A percentile compares a stretch with the other conserved stretches of the same genome.
phyloP scores from a whole-genome alignment of 257 asterid genomes.

The Ilex asprella region DNA sequence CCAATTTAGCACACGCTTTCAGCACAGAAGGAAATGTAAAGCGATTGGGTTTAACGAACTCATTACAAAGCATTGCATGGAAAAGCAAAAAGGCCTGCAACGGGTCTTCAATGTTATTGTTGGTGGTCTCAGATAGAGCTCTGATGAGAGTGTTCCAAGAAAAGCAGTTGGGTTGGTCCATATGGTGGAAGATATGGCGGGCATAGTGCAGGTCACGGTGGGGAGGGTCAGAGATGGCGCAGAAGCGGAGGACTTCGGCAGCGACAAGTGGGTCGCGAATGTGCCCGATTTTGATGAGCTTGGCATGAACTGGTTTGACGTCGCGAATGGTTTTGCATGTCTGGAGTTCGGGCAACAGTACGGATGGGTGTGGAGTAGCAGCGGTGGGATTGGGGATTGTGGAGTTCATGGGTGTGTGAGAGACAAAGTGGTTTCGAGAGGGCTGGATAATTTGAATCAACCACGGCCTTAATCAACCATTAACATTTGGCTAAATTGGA shows the following conservation, averaged over 20 bases:
- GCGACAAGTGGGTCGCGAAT: background rate
- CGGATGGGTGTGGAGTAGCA: background rate
- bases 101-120: background rate
- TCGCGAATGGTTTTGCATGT: background rate
- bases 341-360: background rate
- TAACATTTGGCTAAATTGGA: too few relatives aligned
- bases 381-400: background rate
- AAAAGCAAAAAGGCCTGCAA: background rate
- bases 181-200: too few relatives aligned
- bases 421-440: too few relatives aligned
- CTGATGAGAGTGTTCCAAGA: background rate
- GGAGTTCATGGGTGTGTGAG: background rate
- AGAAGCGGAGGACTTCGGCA: background rate
- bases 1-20: background rate
- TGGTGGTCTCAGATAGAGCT: background rate
- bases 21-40: background rate
- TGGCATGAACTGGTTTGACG: background rate
- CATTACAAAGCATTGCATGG: background rate
- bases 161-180: background rate
- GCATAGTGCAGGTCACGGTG: too few relatives aligned
- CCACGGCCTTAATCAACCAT: too few relatives aligned
- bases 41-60: background rate
- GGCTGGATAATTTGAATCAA: too few relatives aligned
- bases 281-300: background rate
- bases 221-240: background rate